phyloP scores from a whole-genome alignment of 768 basidiomycete species.

The Candolleomyces eurysporus region DNA sequence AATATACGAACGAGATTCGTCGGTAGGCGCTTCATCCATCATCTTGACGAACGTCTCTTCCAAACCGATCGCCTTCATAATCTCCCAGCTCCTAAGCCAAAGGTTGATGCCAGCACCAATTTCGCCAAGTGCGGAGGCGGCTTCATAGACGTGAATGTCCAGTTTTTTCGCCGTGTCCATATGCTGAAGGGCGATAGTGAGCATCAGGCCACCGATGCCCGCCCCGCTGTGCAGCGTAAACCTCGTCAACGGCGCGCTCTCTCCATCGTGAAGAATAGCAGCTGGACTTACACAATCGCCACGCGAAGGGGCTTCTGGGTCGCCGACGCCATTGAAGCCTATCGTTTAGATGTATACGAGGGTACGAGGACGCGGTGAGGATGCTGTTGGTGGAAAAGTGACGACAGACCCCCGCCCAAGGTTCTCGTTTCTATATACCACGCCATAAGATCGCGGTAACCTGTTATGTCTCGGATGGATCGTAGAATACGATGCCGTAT shows the following conservation, averaged over 20 bases:
- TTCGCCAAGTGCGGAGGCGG: constrained; percentile 35
- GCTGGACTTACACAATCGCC: constrained; percentile 6
- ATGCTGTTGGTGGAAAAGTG: too few relatives aligned
- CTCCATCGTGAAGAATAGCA: background rate
- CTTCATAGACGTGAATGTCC: constrained; percentile 42
- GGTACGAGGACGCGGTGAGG: too few relatives aligned
- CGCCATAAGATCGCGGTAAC: too few relatives aligned
- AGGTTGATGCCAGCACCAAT: constrained; percentile 44
- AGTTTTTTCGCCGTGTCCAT: constrained; percentile 18
- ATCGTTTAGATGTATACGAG: too few relatives aligned
- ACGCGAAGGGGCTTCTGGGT: constrained; percentile 1
- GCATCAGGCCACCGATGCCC: constrained; percentile 38
- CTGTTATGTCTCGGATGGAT: too few relatives aligned
- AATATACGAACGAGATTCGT: constrained; percentile 12
- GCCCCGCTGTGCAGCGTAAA: constrained; percentile 29
- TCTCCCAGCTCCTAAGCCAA: constrained; percentile 24
- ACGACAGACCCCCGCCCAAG: too few relatives aligned
- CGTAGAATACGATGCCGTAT: too few relatives aligned
- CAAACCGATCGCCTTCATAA: constrained; percentile 13
- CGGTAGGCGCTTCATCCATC: constrained; percentile 13
- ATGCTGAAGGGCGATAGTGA: constrained; percentile 32
- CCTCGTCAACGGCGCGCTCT: background rate
- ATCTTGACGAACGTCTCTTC: constrained; percentile 9
- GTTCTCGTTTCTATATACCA: too few relatives aligned
- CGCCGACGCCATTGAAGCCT: background rate